Base-by-base conservation (phyloP, 257 asterid genomes). In the Fraxinus americana region DNA sequence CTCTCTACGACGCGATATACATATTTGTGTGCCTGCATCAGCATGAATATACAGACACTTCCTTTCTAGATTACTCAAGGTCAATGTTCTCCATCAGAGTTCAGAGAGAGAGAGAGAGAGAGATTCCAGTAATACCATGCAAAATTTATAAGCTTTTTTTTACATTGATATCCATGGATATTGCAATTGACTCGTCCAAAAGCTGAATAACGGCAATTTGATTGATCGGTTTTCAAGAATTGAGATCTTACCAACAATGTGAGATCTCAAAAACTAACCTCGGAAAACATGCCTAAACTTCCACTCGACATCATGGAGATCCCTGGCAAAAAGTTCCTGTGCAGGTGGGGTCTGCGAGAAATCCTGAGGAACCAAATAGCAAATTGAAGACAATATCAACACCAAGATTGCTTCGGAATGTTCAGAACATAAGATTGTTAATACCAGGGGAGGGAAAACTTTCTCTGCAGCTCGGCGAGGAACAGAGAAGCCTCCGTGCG, bases 381-480 rank as follows among this genome's bases (percentile, higher is more conserved):
- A 78, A 70, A 75, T 72, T 68, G 43, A 74, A 75, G 73, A 72
- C 67, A 79, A 75, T 75, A 77, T 43, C 75, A 79, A 38, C 35
- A 65, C 67, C 29, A 70, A 61, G 57, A 48, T 16, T 63, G 41
- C 23, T 38, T 74, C 36, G 27, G 65, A 81, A 57, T 67, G 41
- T 76, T 48, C 67, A 69, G 27, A 75, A 14, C 63, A 76, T 34
- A 25, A 75, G 66, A 43, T 16, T 45, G 59, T 71, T 21, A 75
- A 82, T 83, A 94, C 99, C 98, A 94, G 80, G 63, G 97, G 98
- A 19, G 99, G 99, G 81, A 94, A 94, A 83, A 94, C 99, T 94
- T 94, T 94, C 91, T 94, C 99, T 5, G 99, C 99, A 80, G 99
- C 98, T 74, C 99, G 98, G 29, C 99, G 92, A 77, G 99, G 99